These are phyloP conservation scores for Phytophthora tubulina DNA, from an alignment of 352 stramenopile genomes.

Conservation along the genomic window DNA sequence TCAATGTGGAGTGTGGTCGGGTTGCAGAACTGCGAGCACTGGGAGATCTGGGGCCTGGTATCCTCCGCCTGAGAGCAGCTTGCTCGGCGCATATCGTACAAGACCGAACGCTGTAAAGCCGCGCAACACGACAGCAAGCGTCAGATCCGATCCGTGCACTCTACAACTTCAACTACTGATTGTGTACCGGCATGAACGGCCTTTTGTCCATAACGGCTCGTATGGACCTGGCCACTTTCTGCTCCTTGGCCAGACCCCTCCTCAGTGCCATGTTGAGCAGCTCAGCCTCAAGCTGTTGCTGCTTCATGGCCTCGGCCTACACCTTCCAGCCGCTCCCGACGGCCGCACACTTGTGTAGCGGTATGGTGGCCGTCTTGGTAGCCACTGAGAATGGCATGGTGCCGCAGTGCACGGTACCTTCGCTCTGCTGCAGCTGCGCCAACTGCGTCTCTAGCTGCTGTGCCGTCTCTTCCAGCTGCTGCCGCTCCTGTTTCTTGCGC, in stretches of 20 bases:
- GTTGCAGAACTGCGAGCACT: conserved; percentile 19
- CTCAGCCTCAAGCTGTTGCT: conserved; percentile 19
- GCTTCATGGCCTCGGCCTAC: conserved; percentile 6
- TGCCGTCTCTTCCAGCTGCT: conserved; percentile 5
- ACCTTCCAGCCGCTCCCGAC: background rate
- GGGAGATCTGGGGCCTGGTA: background rate
- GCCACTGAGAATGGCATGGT: too few species aligned
- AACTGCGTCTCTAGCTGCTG: conserved; percentile 18
- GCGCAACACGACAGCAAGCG: background rate
- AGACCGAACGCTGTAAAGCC: background rate
- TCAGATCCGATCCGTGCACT: background rate
- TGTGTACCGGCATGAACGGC: conserved; percentile 13
- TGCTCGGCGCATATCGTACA: conserved; percentile 2
- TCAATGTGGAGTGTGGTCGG: conserved; percentile 30
- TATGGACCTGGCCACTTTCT: conserved; percentile 22
- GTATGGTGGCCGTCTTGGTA: too few species aligned
- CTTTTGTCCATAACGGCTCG: conserved; percentile 13
- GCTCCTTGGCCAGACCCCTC: conserved; percentile 15
- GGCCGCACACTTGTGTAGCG: too few species aligned
- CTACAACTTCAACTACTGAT: background rate
- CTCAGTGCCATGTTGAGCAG: conserved; percentile 18
- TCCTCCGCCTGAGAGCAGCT: background rate
- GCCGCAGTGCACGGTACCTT: background rate
- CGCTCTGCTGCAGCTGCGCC: conserved; percentile 6
- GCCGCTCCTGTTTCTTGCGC: conserved; percentile 21